These are phyloP conservation scores for Suillus subluteus DNA, from an alignment of 768 basidiomycete species.

Conservation along the genomic window DNA sequence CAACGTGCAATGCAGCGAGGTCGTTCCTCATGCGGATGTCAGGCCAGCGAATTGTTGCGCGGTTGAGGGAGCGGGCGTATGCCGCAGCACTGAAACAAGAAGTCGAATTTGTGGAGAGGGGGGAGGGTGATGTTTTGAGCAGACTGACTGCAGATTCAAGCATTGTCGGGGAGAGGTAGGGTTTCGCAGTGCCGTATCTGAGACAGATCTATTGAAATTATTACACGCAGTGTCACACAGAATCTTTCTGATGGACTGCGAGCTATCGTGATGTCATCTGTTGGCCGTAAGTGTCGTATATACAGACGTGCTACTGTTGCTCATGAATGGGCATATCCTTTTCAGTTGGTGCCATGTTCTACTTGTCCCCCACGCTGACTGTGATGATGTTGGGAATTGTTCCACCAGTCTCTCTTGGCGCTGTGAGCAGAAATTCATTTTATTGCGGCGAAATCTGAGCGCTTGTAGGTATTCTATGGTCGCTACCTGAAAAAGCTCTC, in stretches of 20 bases:
- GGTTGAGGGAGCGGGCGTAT: constrained; percentile 82
- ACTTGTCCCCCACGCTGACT: constrained; percentile 86
- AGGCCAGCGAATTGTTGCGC: constrained; percentile 89
- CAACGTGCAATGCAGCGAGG: constrained; percentile 81
- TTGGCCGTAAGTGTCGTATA: constrained; percentile 67
- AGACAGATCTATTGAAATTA: constrained; percentile 8
- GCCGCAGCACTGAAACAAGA: constrained; percentile 85
- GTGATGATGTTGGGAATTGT: constrained; percentile 92
- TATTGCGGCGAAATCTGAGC: constrained; percentile 17
- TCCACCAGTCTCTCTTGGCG: constrained; percentile 83
- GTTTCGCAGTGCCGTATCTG: background rate
- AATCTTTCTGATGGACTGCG: constrained; percentile 82
- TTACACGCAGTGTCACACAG: constrained; percentile 64
- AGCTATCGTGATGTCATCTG: constrained; percentile 90
- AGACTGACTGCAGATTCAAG: constrained; percentile 89
- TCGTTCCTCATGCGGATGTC: constrained; percentile 85
- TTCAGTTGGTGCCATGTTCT: constrained; percentile 93
- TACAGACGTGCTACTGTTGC: constrained; percentile 1
- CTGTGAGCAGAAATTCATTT: constrained; percentile 48
- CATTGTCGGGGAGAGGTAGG: constrained; percentile 90
- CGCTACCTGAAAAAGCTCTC: constrained; percentile 92
- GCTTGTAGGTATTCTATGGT: constrained; percentile 87
- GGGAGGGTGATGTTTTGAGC: constrained; percentile 93
- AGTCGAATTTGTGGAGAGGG: constrained; percentile 89
- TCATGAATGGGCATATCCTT: background rate